Conservation (phyloP, 164 flowering plant genomes). For the Annona squamosa region DNA sequence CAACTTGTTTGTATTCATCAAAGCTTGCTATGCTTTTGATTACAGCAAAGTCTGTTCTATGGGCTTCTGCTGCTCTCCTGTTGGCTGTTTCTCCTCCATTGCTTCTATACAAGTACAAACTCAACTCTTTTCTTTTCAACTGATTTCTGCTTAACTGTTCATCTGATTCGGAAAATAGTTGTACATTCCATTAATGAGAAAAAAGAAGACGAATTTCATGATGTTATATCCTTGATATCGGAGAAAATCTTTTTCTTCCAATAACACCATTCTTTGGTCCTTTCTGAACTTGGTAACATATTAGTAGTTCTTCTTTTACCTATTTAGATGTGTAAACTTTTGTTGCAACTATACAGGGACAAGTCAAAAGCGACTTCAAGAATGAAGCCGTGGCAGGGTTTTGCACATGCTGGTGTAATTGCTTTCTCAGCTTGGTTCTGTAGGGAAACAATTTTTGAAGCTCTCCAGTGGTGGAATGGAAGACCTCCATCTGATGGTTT, state of each 20-base stretch:
- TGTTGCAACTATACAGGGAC: constrained; percentile 46
- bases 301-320: background rate
- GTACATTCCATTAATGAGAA: background rate
- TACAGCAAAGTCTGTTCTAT: constrained; percentile 71
- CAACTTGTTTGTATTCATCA: constrained; percentile 76
- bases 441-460: constrained; percentile 92
- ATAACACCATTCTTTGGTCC: background rate
- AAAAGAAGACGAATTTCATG: background rate
- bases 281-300: background rate
- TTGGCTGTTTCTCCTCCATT: constrained; percentile 89
- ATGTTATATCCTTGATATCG: background rate
- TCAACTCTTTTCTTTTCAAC: background rate
- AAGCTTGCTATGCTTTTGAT: constrained; percentile 84
- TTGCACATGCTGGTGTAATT: constrained; percentile 76
- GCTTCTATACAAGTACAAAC: constrained; percentile 86
- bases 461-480: constrained; percentile 96
- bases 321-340: background rate
- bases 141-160: background rate
- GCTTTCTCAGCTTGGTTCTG: constrained; percentile 86
- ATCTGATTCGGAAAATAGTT: background rate
- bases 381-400: constrained; percentile 96
- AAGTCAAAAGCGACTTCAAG: constrained; percentile 60
- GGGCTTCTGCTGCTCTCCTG: constrained; percentile 76
- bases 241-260: background rate
- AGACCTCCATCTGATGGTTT: constrained; percentile 89